Evolutionary conservation across 192 early-diverging fungal genomes (phyloP).

Genomic region (Kappamyces sp.): DNA sequence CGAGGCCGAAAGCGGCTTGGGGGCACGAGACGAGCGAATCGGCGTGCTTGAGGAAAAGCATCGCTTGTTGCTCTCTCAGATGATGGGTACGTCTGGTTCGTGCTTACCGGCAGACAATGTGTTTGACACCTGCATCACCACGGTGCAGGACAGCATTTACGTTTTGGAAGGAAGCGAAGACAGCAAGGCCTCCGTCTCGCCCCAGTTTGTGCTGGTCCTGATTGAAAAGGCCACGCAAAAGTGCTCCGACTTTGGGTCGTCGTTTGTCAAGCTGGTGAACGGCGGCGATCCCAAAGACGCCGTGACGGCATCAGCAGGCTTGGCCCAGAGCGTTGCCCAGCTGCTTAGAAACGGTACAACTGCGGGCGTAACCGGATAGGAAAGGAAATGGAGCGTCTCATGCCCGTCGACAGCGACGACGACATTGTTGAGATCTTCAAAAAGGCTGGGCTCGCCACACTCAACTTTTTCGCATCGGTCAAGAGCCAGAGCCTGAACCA

Average conservation of each 20-base stretch:
- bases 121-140: constrained; percentile 76
- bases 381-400: constrained; percentile 83
- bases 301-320: constrained; percentile 70
- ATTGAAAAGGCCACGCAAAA: constrained; percentile 68
- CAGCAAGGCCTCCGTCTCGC: constrained; percentile 82
- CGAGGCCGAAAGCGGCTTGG: constrained; percentile 15
- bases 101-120: constrained; percentile 62
- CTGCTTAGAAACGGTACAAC: constrained; percentile 61
- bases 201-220: constrained; percentile 86
- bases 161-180: constrained; percentile 73
- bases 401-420: constrained; percentile 76
- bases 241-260: constrained; percentile 41
- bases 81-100: constrained; percentile 26
- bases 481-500: constrained; percentile 50
- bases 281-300: constrained; percentile 82
- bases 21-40: constrained; percentile 11
- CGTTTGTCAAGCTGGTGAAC: constrained; percentile 46
- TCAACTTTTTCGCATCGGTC: constrained; percentile 81
- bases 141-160: constrained; percentile 86
- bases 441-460: constrained; percentile 57
- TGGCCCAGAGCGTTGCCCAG: constrained; percentile 77
- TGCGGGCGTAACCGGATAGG: constrained; percentile 9
- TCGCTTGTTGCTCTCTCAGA: constrained; percentile 16
- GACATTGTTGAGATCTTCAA: constrained; percentile 66
- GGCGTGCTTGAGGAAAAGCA: constrained; percentile 16